These are phyloP conservation scores for Ambrosia hybrid DNA, from an alignment of 140 eudicot genomes.

Conservation along the genomic window DNA sequence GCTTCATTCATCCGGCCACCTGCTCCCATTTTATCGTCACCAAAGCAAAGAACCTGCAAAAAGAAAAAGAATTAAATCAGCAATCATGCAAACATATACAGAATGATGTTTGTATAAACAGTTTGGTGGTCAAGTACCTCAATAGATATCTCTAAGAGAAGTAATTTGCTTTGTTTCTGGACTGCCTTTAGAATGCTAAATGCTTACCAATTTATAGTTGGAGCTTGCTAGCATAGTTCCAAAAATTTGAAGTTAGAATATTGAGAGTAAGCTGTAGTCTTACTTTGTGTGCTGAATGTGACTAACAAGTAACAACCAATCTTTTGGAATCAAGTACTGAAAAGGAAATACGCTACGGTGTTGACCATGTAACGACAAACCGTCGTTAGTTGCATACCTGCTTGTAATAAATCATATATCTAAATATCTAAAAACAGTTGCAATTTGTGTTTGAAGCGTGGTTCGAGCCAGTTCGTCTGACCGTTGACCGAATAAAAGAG, in stretches of 20 bases:
- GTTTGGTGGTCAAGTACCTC: background rate
- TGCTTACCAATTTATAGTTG: conserved; percentile 10
- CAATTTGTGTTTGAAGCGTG: too few species aligned
- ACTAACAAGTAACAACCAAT: background rate
- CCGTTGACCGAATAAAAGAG: too few species aligned
- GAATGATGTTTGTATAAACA: background rate
- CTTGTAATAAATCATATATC: too few species aligned
- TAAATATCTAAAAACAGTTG: too few species aligned
- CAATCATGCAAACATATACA: background rate
- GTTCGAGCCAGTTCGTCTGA: too few species aligned
- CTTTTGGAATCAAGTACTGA: background rate
- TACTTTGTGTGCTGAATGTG: background rate
- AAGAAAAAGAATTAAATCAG: background rate
- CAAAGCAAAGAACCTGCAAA: conserved; percentile 1
- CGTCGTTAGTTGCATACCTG: background rate
- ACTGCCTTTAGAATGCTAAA: background rate
- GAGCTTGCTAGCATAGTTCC: background rate
- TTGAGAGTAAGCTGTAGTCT: background rate
- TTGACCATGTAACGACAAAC: background rate
- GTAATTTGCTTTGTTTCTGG: background rate
- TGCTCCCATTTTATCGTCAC: conserved; percentile 22
- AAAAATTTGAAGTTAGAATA: background rate
- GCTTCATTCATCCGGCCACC: conserved; percentile 30
- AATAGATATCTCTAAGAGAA: background rate
- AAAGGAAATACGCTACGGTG: background rate